phyloP scores from a whole-genome alignment of 2,329 filamentous ascomycete species.

The Ceratocystis huliohia region DNA sequence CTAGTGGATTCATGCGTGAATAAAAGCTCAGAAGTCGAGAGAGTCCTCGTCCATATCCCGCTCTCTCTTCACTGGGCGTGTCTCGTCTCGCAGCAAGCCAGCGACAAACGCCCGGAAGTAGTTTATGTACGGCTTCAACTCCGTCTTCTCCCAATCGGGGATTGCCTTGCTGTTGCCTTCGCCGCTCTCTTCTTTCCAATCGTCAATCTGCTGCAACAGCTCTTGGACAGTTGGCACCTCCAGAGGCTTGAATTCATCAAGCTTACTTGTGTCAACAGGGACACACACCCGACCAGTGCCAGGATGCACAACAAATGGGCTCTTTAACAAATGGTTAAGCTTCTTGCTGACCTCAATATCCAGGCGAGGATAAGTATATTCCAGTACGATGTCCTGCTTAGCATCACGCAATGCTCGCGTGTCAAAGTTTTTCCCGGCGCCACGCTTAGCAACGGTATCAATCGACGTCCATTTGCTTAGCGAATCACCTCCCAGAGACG shows the following conservation, averaged over 20 bases:
- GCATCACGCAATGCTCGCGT: conserved; percentile 64
- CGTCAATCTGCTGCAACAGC: conserved; percentile 73
- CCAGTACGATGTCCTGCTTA: conserved; percentile 90
- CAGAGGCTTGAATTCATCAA: conserved; percentile 78
- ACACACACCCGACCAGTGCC: conserved; percentile 91
- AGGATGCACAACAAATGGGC: conserved; percentile 90
- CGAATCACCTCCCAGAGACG: conserved; percentile 61
- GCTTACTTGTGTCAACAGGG: conserved; percentile 63
- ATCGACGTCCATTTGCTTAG: conserved; percentile 89
- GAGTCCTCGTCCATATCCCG: conserved; percentile 35
- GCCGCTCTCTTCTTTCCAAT: conserved; percentile 45
- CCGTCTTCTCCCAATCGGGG: conserved; percentile 94
- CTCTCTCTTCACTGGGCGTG: conserved; percentile 42
- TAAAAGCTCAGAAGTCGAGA: conserved; percentile 38
- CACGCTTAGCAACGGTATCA: conserved; percentile 66
- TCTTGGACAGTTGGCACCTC: conserved; percentile 78
- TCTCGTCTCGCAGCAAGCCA: conserved; percentile 64
- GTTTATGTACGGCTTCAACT: conserved; percentile 82
- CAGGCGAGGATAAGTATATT: conserved; percentile 94
- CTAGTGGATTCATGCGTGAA: background rate
- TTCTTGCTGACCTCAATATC: conserved; percentile 98
- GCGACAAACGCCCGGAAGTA: conserved; percentile 75
- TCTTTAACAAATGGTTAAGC: conserved; percentile 94
- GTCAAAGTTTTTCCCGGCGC: conserved; percentile 60
- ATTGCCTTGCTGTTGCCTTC: conserved; percentile 30